Evolutionary conservation across 2,329 filamentous ascomycete genomes (phyloP), one percentile per base, ranked within the genome.

Genomic region (Fusarium lateritium): DNA sequence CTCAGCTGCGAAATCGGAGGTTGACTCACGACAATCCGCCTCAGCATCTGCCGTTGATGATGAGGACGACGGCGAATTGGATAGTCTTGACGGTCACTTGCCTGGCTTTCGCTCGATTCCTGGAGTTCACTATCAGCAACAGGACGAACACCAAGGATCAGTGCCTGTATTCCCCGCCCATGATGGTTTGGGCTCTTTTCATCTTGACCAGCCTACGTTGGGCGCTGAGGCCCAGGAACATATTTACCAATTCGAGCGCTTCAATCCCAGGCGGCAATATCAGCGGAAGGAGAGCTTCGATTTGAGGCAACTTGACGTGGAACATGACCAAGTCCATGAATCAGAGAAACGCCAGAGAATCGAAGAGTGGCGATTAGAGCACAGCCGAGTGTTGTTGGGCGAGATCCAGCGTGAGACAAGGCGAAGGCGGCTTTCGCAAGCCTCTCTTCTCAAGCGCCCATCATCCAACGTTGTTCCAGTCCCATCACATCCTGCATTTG

Each of bases 11-110:
- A 87, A 86, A 65, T 92, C 91, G 26, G 83, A 86, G 56, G 81
- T 82, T 42, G 82, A 84, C 47, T 81, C 81, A 26, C 78, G 75
- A 26, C 78, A 79, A 42, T 80, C 82, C 11, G 76, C 77, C 14
- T 78, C 80, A 50, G 75, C 80, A 19, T 80, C 82, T 40, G 78
- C 75, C 21, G 70, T 77, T 36, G 79, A 80, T 19, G 78, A 81
- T 34, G 89, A 91, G 28, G 92, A 93, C 31, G 91, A 93, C 65
- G 89, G 86, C 26, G 95, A 98, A 77, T 84, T 98, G 44, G 96
- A 99, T 78, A 97, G 94, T 76, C 85, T 98, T 40, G 95, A 98
- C 77, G 94, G 95, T 76, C 94, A 97, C 55, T 84, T 98, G 2
- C 92, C 94, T 69, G 94, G 94, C 43, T 98, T 98, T 76, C 89